Base-by-base conservation (phyloP, 2,329 filamentous ascomycete genomes). In the Trichoderma sp. region DNA sequence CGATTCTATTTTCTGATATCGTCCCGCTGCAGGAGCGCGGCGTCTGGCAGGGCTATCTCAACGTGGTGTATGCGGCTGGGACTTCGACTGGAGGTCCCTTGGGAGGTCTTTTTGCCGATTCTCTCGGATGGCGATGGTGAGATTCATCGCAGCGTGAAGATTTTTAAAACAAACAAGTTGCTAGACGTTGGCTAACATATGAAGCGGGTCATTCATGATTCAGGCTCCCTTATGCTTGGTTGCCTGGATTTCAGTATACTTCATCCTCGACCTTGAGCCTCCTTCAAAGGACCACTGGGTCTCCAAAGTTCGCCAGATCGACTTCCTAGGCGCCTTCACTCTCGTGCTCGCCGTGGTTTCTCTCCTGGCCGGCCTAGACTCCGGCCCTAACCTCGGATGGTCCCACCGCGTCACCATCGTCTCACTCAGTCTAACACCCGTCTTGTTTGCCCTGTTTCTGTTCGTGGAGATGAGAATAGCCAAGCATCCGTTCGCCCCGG, bases 331-430 rank as follows among this genome's bases (percentile, higher is more conserved):
- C 7, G 91, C 91, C 2, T 78, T 86, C 32, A 82, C 87, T 19
- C 86, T 94, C 17, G 84, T 92, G 29, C 73, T 83, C 2, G 90
- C 91, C 5, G 87, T 93, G 35, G 83, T 90, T 65, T 81, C 85
- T 1, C 82, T 94, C 32, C 83, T 93, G 1, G 77, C 92, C 22
- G 90, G 90, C 12, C 82, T 94, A 15, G 91, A 94, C 75, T 85
- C 87, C 58, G 92, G 91, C 34, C 89, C 89, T 67, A 94, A 93
- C 76, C 81, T 88, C 9, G 87, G 88, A 29, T 93, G 92, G 91
- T 81, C 76, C 10, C 78, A 87, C 54, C 82, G 79, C 1, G 76
- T 87, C 59, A 88, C 90, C 1, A 79, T 91, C 34, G 77, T 83
- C 10, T 84, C 86, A 1, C 81, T 93, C 4, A 80, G 81, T 29